Conservation (phyloP, 2,329 filamentous ascomycete species). For the Cercospora sp. region DNA sequence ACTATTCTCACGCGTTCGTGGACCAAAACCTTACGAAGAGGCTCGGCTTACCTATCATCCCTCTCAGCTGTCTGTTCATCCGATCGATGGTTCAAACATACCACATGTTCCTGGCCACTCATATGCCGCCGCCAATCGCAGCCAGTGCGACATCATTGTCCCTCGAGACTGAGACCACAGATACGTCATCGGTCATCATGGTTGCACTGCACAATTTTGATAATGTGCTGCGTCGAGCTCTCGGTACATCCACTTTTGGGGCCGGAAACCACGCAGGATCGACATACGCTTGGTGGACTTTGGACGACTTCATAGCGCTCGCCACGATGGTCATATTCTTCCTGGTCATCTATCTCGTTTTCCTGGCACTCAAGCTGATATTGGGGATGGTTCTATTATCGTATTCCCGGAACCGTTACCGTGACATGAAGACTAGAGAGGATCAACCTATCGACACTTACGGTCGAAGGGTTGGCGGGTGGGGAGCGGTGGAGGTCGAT, state of each 20-base stretch:
- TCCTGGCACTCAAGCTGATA: constrained; percentile 73
- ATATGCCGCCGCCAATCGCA: constrained; percentile 72
- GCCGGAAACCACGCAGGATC: constrained; percentile 41
- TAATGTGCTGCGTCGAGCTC: constrained; percentile 70
- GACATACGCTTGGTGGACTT: constrained; percentile 54
- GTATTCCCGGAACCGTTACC: constrained; percentile 77
- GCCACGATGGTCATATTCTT: constrained; percentile 85
- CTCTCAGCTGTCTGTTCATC: constrained; percentile 91
- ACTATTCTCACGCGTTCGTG: constrained; percentile 93
- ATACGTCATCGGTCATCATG: constrained; percentile 67
- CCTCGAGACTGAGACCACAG: constrained; percentile 51
- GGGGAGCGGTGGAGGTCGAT: constrained; percentile 81
- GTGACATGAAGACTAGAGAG: constrained; percentile 68
- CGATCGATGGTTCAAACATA: constrained; percentile 93
- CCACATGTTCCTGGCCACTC: constrained; percentile 92
- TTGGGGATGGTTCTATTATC: constrained; percentile 84
- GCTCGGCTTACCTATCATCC: constrained; percentile 86
- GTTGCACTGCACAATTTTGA: constrained; percentile 80
- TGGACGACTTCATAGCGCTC: constrained; percentile 72
- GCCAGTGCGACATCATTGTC: constrained; percentile 66
- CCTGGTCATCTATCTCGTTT: constrained; percentile 77
- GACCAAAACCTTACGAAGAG: constrained; percentile 87
- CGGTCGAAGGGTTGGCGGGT: constrained; percentile 74
- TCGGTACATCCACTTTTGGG: constrained; percentile 71
- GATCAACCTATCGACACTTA: constrained; percentile 61